Conservation (phyloP, 306 rosid genomes). For the Citrullus amarus region DNA sequence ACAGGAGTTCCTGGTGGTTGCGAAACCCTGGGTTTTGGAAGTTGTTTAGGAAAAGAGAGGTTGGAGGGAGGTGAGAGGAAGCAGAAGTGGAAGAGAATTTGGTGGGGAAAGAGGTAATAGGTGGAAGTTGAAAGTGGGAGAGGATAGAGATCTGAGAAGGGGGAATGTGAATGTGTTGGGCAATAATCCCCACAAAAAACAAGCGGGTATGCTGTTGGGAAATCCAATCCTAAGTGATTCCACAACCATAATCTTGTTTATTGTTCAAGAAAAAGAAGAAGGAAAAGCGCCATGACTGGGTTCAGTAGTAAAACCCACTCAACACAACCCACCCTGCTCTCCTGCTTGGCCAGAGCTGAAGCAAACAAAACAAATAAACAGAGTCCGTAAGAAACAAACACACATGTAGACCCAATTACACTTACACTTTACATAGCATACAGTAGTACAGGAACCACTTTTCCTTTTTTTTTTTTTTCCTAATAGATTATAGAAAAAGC, state of each 20-base stretch:
- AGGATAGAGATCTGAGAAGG: slow-evolving; percentile 78
- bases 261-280: not conserved
- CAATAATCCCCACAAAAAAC: too few relatives aligned
- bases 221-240: too few relatives aligned
- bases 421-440: not conserved
- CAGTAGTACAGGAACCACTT: too few relatives aligned
- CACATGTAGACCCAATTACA: slow-evolving; percentile 39
- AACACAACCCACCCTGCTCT: not conserved
- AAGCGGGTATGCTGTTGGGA: too few relatives aligned
- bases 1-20: too few relatives aligned
- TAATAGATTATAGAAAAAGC: not conserved
- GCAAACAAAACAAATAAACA: slow-evolving; percentile 32
- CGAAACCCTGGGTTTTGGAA: too few relatives aligned
- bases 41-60: slow-evolving; percentile 13
- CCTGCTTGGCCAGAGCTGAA: slow-evolving; percentile 15
- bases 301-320: slow-evolving; percentile 24
- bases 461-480: too few relatives aligned
- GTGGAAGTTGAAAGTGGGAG: slow-evolving; percentile 30
- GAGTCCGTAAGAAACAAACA: slow-evolving; percentile 46
- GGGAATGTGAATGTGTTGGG: slow-evolving; percentile 7
- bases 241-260: not conserved
- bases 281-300: not conserved
- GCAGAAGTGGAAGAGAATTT: slow-evolving; percentile 8
- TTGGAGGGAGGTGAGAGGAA: slow-evolving; percentile 29
- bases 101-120: slow-evolving; percentile 1